Conservation (phyloP, 257 asterid genomes). For the Galeopsis tetrahit region DNA sequence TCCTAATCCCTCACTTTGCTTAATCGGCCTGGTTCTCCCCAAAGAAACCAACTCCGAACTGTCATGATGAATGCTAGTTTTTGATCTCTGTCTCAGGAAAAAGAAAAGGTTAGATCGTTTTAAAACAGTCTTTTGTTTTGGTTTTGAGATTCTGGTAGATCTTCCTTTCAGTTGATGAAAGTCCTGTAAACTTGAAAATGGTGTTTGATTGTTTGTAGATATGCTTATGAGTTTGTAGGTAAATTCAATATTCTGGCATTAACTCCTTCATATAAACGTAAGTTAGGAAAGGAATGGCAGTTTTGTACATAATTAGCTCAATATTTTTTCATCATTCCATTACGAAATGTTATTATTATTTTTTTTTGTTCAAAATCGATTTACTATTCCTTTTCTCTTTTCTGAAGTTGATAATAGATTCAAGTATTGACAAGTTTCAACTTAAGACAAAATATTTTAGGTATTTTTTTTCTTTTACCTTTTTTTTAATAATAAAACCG, state of each 20-base stretch:
- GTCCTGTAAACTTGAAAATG: neutral
- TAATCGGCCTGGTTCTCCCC: constrained; percentile 81
- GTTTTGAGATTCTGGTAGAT: constrained; percentile 18
- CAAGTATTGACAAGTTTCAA: too few relatives aligned
- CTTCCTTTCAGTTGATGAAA: neutral
- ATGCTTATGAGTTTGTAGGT: neutral
- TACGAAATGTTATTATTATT: too few relatives aligned
- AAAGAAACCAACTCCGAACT: constrained; percentile 69
- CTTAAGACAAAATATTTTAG: too few relatives aligned
- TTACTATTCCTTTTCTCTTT: too few relatives aligned
- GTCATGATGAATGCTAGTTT: constrained; percentile 38
- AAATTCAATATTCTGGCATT: neutral
- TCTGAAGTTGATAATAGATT: too few relatives aligned
- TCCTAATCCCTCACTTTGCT: constrained; percentile 77
- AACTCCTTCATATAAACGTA: neutral
- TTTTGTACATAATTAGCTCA: too few relatives aligned
- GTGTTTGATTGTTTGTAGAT: neutral
- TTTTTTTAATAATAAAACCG: too few relatives aligned
- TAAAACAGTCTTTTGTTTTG: neutral
- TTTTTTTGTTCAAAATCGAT: too few relatives aligned
- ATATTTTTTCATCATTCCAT: too few relatives aligned
- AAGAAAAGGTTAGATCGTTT: neutral
- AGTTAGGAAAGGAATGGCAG: too few relatives aligned
- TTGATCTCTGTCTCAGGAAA: neutral
- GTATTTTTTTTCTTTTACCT: too few relatives aligned